A percentile compares a stretch with the other conserved stretches of the same genome.
phyloP scores from a whole-genome alignment of 1,284 basidiomycete species.

The Pseudozyma hubeiensis region DNA sequence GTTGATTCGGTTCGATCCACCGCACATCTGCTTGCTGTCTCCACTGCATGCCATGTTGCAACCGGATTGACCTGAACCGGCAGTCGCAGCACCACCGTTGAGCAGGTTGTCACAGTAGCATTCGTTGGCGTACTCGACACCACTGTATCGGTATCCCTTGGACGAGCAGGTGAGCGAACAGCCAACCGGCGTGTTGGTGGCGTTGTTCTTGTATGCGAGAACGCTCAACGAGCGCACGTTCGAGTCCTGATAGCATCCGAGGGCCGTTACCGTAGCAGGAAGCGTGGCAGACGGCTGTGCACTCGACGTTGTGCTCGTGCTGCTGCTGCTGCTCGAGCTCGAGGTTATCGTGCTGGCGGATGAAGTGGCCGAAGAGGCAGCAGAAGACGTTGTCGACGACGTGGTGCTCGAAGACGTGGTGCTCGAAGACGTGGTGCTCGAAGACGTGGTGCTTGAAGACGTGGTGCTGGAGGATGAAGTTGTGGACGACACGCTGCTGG shows the following conservation, averaged over 20 bases:
- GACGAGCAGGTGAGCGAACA: slow-evolving; percentile 55
- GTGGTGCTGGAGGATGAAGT: not conserved
- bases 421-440: not conserved
- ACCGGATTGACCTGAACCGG: slow-evolving; percentile 7
- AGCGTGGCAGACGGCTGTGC: slow-evolving; percentile 2
- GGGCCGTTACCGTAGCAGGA: slow-evolving; percentile 13
- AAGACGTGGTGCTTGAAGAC: not conserved
- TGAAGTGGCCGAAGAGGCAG: not conserved
- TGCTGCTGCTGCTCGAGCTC: slow-evolving; percentile 6
- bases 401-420: not conserved
- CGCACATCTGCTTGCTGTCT: slow-evolving; percentile 18
- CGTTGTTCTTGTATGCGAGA: slow-evolving; percentile 7
- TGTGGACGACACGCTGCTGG: too few relatives aligned
- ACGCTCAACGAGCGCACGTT: slow-evolving; percentile 20
- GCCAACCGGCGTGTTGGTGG: slow-evolving; percentile 22
- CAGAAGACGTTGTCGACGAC: not conserved
- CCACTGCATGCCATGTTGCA: slow-evolving; percentile 22
- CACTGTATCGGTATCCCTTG: slow-evolving; percentile 57
- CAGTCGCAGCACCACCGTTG: not conserved
- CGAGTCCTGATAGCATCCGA: slow-evolving; percentile 48
- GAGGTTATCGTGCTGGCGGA: not conserved
- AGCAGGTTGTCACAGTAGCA: slow-evolving; percentile 60
- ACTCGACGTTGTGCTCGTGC: slow-evolving; percentile 2
- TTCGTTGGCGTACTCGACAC: slow-evolving; percentile 57
- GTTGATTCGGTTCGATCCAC: slow-evolving; percentile 20